phyloP scores from a whole-genome alignment of 371 early-diverging fungal species.

The Apophysomyces sp. region DNA sequence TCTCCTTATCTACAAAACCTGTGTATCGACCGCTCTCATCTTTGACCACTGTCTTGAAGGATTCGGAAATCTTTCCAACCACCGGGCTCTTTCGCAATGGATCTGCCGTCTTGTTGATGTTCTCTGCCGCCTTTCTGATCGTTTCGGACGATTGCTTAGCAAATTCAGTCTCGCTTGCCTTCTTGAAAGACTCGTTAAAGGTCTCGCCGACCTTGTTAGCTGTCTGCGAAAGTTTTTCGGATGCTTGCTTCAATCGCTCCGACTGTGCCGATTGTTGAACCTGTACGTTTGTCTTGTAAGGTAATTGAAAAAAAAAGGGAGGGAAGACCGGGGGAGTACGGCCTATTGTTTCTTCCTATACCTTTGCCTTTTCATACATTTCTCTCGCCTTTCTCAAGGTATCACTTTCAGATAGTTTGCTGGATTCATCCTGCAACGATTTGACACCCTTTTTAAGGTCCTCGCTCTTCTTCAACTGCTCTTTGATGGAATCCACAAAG shows the following conservation, averaged over 20 bases:
- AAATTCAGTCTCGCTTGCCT: slow-evolving; percentile 84
- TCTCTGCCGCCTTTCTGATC: slow-evolving; percentile 56
- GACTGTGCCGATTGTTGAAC: slow-evolving; percentile 44
- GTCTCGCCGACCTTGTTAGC: slow-evolving; percentile 74
- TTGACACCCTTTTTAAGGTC: slow-evolving; percentile 88
- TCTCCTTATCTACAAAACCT: slow-evolving; percentile 76
- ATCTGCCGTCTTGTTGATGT: slow-evolving; percentile 67
- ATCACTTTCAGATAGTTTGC: slow-evolving; percentile 83
- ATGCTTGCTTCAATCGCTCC: slow-evolving; percentile 66
- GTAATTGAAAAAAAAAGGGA: not conserved
- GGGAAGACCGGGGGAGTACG: no score
- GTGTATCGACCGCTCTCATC: slow-evolving; percentile 78
- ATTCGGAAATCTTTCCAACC: slow-evolving; percentile 72
- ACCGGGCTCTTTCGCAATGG: slow-evolving; percentile 74
- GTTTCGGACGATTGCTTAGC: slow-evolving; percentile 80
- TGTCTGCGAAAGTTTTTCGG: slow-evolving; percentile 76
- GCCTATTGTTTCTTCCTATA: slow-evolving; percentile 19
- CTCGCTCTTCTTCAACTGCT: slow-evolving; percentile 91
- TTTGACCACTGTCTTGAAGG: slow-evolving; percentile 71
- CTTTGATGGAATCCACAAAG: slow-evolving; percentile 85
- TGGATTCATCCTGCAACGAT: slow-evolving; percentile 82
- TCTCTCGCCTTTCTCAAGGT: slow-evolving; percentile 87
- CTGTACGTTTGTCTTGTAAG: slow-evolving; percentile 8
- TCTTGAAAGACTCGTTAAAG: slow-evolving; percentile 78
- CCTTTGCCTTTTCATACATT: slow-evolving; percentile 71